Base-by-base conservation (phyloP, 352 stramenopile species). In the Pythium folliculosum region DNA sequence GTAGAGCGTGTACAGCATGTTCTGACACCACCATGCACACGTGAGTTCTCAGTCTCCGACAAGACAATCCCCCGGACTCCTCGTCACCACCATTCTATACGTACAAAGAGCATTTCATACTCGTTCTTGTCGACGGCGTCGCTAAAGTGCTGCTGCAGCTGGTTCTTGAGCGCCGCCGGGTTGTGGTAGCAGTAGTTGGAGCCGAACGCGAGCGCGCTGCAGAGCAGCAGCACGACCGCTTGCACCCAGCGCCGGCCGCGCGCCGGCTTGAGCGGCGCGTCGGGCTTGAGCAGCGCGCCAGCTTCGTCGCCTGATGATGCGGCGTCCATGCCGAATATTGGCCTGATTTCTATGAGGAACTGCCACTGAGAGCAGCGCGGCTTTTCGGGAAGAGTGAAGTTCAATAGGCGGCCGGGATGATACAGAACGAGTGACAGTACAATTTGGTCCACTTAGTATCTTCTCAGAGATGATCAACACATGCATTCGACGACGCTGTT, bases 1-100 rank as follows among this genome's bases (percentile, higher is more conserved):
- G 71, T 95, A 95, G 23, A 95, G 61, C 21, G 82, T 92, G 76
- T 97, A 97, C 27, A 97, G 77, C 56, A 96, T 64, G 59, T 86
- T 92, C 77, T 93, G 82, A 32, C 27, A 5, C 27, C 27, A 32
- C 27, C 35, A 40, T 2, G 35, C 12, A 40, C 35, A 40, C 35
- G 17, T 30, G 8, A 37, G 37, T 13, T 27, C 22, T 22, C 7
- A 35, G 21, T 23, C 23, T 32, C 27, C 27, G 27, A 32, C 27
- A 32, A 2, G 27, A 32, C 27, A 32, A 32, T 32, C 27, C 27
- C 27, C 27, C 27, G 27, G 3, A 13, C 8, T 40, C 35, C 35
- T 40, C 8, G 35, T 40, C 27, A 5, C 5, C 27, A 40, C 35
- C 35, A 40, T 7, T 40, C 8, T 14, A 40, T 43, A 63, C 61